Evolutionary conservation across 371 early-diverging fungal genomes (phyloP), one percentile per base, ranked within the genome.

Genomic region (Scutellospora calospora): DNA sequence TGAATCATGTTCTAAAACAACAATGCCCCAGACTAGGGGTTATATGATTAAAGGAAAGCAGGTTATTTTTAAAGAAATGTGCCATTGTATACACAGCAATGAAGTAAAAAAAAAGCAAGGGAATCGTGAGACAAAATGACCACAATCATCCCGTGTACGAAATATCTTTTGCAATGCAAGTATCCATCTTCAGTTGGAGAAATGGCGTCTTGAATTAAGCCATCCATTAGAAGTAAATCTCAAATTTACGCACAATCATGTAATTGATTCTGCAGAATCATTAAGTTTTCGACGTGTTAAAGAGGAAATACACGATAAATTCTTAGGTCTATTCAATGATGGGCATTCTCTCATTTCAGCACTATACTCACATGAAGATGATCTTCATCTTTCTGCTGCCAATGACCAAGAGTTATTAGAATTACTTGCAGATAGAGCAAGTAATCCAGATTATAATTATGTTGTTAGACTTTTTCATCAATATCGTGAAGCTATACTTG

Each of bases 181-280:
- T 6, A 60, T 60, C 29, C 9, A 25, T 27, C 27, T 60, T 60
- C 9, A 9, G 5, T 14, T 60, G 12, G 29, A 60, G 16, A 60
- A 27, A 27, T 60, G 60, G 9, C 9, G 29, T 12, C 9, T 29
- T 25, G 60, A 60, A 60, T 60, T 29, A 25, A 60, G 29, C 16
- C 11, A 60, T 25, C 9, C 9, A 27, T 27, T 60, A 27, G 60
- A 35, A 76, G 38, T 73, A 6, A 73, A 73, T 25, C 45, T 54
- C 9, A 73, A 52, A 52, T 73, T 73, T 25, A 73, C 20, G 5
- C 33, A 51, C 33, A 73, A 52, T 27, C 31, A 73, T 52, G 18
- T 73, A 25, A 54, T 73, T 52, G 16, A 73, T 73, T 73, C 33
- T 9, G 31, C 31, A 33, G 54, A 73, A 73, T 51, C 25, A 14